Conservation (phyloP, 129 eudicot species). For the Logfia minima region DNA sequence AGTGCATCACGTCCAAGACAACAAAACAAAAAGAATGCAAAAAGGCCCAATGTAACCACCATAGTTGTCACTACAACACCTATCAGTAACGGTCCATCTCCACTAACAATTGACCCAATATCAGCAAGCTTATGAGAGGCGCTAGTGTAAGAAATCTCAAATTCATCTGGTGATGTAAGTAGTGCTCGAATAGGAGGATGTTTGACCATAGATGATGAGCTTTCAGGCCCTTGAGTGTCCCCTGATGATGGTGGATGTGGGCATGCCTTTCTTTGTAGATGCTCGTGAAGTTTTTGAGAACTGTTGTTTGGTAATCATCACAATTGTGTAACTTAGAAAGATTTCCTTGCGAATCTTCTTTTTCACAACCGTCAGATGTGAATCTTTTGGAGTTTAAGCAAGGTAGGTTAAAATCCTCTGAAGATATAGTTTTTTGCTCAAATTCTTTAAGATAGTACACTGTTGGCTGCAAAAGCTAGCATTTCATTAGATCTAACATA, state of each 20-base stretch:
- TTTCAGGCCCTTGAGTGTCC: background rate
- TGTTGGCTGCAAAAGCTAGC: constrained; percentile 21
- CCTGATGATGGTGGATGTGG: constrained; percentile 14
- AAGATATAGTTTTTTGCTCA: constrained; percentile 21
- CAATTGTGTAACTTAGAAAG: background rate
- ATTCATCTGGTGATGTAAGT: constrained; percentile 32
- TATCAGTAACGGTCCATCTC: constrained; percentile 19
- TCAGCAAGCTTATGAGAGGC: constrained; percentile 34
- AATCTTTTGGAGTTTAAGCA: background rate
- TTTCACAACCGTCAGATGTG: background rate
- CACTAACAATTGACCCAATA: constrained; percentile 19
- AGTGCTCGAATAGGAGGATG: constrained; percentile 30
- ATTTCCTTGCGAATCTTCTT: constrained; percentile 25
- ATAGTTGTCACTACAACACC: constrained; percentile 27
- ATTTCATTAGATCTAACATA: constrained; percentile 15
- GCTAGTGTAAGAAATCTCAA: constrained; percentile 25
- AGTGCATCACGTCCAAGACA: constrained; percentile 34
- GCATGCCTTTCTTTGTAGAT: constrained; percentile 30
- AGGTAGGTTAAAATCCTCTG: background rate
- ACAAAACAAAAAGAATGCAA: constrained; percentile 24
- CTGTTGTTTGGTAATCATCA: constrained; percentile 25
- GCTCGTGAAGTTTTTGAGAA: constrained; percentile 27
- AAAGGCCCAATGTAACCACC: constrained; percentile 34
- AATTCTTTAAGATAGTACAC: constrained; percentile 11
- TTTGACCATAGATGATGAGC: constrained; percentile 18